phyloP scores from a whole-genome alignment of 2,329 filamentous ascomycete species.

The Aspergillus fructus region DNA sequence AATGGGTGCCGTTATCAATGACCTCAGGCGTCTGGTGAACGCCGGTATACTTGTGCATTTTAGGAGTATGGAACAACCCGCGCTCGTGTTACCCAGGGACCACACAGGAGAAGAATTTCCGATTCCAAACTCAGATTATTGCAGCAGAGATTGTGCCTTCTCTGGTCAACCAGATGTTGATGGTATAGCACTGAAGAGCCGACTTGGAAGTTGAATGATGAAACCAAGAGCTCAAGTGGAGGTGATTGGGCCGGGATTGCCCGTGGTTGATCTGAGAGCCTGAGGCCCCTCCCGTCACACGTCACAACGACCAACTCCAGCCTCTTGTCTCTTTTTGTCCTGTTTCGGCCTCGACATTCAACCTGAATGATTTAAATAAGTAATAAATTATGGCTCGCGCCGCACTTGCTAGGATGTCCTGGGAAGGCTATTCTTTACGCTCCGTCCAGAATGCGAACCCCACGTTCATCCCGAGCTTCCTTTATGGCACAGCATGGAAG shows the following conservation, averaged over 20 bases:
- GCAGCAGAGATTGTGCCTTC: background rate
- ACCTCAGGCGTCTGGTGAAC: background rate
- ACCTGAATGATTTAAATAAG: background rate
- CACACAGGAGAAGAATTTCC: background rate
- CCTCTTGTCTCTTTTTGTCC: background rate
- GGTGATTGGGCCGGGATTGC: background rate
- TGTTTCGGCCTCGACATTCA: background rate
- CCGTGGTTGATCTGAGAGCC: background rate
- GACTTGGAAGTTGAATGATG: background rate
- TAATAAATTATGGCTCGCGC: slow-evolving; percentile 21
- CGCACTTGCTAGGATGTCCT: slow-evolving; percentile 27
- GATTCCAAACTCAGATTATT: background rate
- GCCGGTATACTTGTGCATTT: too few species aligned
- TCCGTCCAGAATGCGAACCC: slow-evolving; percentile 23
- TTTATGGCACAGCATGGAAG: slow-evolving; percentile 90
- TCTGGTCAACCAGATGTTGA: too few species aligned
- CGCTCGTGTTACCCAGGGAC: background rate
- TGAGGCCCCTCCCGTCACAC: background rate
- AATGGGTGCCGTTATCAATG: background rate
- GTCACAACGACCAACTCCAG: background rate
- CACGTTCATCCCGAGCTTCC: slow-evolving; percentile 44
- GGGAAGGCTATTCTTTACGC: slow-evolving; percentile 32
- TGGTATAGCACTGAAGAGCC: background rate
- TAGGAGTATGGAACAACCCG: too few species aligned
- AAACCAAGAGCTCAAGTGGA: background rate